Conservation (phyloP, 345 rosid genomes). For the Erucastrum elatum region DNA sequence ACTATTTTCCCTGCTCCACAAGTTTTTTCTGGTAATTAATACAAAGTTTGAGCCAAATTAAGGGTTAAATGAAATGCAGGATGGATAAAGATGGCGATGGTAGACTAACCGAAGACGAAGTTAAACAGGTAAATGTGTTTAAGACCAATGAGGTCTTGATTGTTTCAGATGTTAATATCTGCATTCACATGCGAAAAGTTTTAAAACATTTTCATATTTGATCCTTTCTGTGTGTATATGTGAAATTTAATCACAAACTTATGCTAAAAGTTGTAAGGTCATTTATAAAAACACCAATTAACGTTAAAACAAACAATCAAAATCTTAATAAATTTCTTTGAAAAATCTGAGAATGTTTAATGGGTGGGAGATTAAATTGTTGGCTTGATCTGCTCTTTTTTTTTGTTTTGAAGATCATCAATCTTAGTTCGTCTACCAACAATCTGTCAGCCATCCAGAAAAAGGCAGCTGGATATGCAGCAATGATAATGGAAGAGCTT, state of each 20-base stretch:
- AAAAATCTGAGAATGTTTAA: not conserved
- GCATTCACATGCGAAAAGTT: not conserved
- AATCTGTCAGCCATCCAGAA: constrained; percentile 56
- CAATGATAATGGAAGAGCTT: constrained; percentile 76
- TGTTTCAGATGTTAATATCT: not conserved
- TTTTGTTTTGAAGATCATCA: constrained; percentile 50
- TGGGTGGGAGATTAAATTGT: not conserved
- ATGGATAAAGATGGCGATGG: constrained; percentile 31
- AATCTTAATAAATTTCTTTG: not conserved
- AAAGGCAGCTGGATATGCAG: constrained; percentile 72
- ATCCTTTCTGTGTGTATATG: not conserved
- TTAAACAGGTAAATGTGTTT: not conserved
- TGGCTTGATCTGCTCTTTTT: not conserved
- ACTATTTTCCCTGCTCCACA: not conserved
- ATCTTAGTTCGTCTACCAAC: constrained; percentile 49
- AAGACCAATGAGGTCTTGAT: not conserved
- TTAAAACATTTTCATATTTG: not conserved
- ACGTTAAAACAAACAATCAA: not conserved
- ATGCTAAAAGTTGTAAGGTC: not conserved
- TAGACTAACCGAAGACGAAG: constrained; percentile 24
- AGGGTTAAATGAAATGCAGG: constrained; percentile 39
- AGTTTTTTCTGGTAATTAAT: not conserved
- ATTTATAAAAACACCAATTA: not conserved
- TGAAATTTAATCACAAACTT: not conserved
- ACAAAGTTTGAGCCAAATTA: not conserved